These are phyloP conservation scores for Penicillium sp. DNA, from an alignment of 2,329 filamentous ascomycete species.

Conservation along the genomic window DNA sequence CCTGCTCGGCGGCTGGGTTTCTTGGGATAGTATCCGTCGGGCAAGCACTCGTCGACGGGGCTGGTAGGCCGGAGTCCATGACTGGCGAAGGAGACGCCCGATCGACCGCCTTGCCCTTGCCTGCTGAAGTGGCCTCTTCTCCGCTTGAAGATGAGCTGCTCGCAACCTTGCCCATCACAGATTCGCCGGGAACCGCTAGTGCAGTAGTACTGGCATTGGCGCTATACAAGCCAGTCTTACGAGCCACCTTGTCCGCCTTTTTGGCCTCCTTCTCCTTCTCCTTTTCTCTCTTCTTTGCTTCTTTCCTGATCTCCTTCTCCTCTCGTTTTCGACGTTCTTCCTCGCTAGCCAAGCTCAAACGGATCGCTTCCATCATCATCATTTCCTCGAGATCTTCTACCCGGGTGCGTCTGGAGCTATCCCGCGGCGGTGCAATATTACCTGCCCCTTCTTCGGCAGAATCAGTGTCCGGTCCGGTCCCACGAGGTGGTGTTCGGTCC, in stretches of 20 bases:
- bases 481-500: slow-evolving; percentile 24
- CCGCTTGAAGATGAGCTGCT: slow-evolving; percentile 38
- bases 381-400: slow-evolving; percentile 92
- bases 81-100: slow-evolving; percentile 38
- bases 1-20: slow-evolving; percentile 33
- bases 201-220: slow-evolving; percentile 61
- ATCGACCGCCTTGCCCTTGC: slow-evolving; percentile 69
- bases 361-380: slow-evolving; percentile 97
- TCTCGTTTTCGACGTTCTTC: slow-evolving; percentile 85
- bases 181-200: slow-evolving; percentile 44
- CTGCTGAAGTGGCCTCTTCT: slow-evolving; percentile 36
- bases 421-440: slow-evolving; percentile 40
- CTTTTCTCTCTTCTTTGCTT: slow-evolving; percentile 79
- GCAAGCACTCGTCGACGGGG: slow-evolving; percentile 1
- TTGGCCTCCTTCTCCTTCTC: slow-evolving; percentile 78
- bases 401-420: slow-evolving; percentile 56
- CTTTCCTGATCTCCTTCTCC: slow-evolving; percentile 74
- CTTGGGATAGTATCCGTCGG: slow-evolving; percentile 17
- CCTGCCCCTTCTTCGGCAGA: slow-evolving; percentile 34
- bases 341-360: slow-evolving; percentile 83
- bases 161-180: slow-evolving; percentile 33
- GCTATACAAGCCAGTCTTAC: slow-evolving; percentile 55
- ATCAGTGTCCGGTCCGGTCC: slow-evolving; percentile 32
- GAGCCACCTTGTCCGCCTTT: slow-evolving; percentile 64
- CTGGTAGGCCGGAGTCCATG: slow-evolving; percentile 15